Evolutionary conservation across 495 filamentous ascomycete species (phyloP), one percentile per base, ranked within the genome.

Genomic region (Aspergillus bertholletiae): DNA sequence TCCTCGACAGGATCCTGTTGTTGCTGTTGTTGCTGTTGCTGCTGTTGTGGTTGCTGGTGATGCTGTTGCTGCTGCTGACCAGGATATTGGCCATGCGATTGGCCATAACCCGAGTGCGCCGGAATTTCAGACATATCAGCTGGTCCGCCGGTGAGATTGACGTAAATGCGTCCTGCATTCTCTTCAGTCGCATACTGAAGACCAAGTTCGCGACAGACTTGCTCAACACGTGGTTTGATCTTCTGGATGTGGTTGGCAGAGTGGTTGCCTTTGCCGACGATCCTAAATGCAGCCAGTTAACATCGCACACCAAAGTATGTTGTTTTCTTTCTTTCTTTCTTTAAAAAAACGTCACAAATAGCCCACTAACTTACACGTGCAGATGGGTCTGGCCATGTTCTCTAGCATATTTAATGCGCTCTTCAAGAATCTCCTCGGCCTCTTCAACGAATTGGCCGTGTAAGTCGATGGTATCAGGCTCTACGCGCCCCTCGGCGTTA

Each of bases 181-280:
- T 88, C 84, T 75, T 97, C 94, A 2, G 89, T 90, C 41, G 77
- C 64, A 67, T 88, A 96, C 59, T 90, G 80, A 22, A 97, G 74
- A 1, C 93, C 91, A 22, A 93, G 71, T 63, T 96, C 87, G 11
- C 72, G 80, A 67, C 91, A 96, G 45, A 97, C 72, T 60, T 88
- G 76, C 70, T 97, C 92, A 17, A 97, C 92, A 24, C 86, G 77
- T 6, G 94, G 94, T 69, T 92, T 96, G 65, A 98, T 83, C 75
- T 94, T 96, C 65, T 94, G 87, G 40, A 97, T 78, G 60, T 89
- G 85, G 53, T 84, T 78, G 2, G 68, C 74, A 24, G 84, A 89
- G 72, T 98, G 95, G 70, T 93, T 94, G 3, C 94, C 94, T 72
- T 90, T 96, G 41, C 94, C 94, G 21, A 97, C 95, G 65, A 98